Evolutionary conservation across 306 rosid species (phyloP).

Genomic region (Pterocarpus santalinus): DNA sequence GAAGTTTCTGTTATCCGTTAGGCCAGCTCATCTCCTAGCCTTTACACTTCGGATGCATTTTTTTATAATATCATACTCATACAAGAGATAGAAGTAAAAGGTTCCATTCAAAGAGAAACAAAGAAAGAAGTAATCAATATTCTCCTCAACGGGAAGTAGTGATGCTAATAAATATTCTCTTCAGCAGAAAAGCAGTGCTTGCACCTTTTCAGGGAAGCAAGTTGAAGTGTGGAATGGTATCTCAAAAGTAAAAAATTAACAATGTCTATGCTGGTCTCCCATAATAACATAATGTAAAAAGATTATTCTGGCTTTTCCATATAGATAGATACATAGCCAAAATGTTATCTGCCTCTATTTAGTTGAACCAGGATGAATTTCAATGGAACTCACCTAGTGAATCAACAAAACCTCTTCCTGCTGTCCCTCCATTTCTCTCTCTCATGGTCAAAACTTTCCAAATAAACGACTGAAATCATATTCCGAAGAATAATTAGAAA

Average conservation of each 20-base stretch:
- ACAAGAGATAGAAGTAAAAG: slow-evolving; percentile 33
- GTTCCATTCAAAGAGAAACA: slow-evolving; percentile 27
- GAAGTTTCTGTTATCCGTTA: slow-evolving; percentile 28
- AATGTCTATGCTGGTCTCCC: slow-evolving; percentile 36
- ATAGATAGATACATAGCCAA: slow-evolving; percentile 28
- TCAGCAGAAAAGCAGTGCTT: slow-evolving; percentile 40
- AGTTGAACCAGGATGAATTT: slow-evolving; percentile 28
- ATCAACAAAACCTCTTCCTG: slow-evolving; percentile 52
- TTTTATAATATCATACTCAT: not conserved
- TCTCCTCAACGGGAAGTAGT: slow-evolving; percentile 21
- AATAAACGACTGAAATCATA: slow-evolving; percentile 78
- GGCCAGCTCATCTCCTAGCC: slow-evolving; percentile 39
- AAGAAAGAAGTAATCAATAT: slow-evolving; percentile 25
- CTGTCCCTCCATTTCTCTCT: slow-evolving; percentile 68
- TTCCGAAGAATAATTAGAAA: not conserved
- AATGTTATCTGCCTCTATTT: slow-evolving; percentile 37
- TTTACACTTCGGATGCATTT: slow-evolving; percentile 36
- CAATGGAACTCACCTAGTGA: slow-evolving; percentile 72
- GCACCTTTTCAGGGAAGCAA: slow-evolving; percentile 47
- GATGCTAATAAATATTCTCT: slow-evolving; percentile 38
- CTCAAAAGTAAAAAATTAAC: slow-evolving; percentile 29
- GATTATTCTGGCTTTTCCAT: slow-evolving; percentile 29
- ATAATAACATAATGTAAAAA: not conserved
- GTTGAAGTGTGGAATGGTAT: slow-evolving; percentile 38
- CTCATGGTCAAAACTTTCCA: slow-evolving; percentile 65